These are phyloP conservation scores for Penicillium frequentans DNA, from an alignment of 2,329 filamentous ascomycete species.

Conservation along the genomic window DNA sequence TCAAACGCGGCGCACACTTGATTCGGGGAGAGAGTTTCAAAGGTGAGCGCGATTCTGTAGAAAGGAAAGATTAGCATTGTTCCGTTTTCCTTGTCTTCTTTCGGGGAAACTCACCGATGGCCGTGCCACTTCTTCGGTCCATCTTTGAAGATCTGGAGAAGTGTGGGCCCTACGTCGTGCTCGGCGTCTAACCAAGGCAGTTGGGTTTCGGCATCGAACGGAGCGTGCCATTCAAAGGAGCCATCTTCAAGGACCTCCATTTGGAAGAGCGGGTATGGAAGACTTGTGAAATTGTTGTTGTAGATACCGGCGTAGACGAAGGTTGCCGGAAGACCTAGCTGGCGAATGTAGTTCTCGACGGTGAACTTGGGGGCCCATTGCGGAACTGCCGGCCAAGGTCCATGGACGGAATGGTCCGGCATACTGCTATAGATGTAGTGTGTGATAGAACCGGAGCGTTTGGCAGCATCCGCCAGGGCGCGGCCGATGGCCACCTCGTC, in stretches of 20 bases:
- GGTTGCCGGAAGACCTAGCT: conserved; percentile 79
- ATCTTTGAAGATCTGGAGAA: conserved; percentile 94
- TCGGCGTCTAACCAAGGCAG: conserved; percentile 96
- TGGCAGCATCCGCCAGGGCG: conserved; percentile 84
- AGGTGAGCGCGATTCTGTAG: conserved; percentile 77
- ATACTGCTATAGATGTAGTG: conserved; percentile 97
- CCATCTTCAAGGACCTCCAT: conserved; percentile 85
- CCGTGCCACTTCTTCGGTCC: conserved; percentile 81
- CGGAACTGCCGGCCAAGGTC: conserved; percentile 79
- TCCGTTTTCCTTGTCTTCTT: neutral
- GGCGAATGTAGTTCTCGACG: conserved; percentile 85
- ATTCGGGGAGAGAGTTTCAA: conserved; percentile 79
- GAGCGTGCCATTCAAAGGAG: conserved; percentile 88
- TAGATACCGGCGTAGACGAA: conserved; percentile 98
- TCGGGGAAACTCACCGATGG: conserved; percentile 55
- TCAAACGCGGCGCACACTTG: conserved; percentile 82
- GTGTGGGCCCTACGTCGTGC: conserved; percentile 89
- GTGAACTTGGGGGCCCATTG: conserved; percentile 92
- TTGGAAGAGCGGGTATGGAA: conserved; percentile 90
- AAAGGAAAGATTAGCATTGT: conserved; percentile 7
- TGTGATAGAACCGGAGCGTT: conserved; percentile 71
- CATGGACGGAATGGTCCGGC: conserved; percentile 87
- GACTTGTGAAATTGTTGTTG: conserved; percentile 97
- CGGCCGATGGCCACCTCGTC: conserved; percentile 90
- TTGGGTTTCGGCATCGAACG: conserved; percentile 85